Conservation (phyloP, 176 grass and related monocot genomes). For the Pontederia crassipes region DNA sequence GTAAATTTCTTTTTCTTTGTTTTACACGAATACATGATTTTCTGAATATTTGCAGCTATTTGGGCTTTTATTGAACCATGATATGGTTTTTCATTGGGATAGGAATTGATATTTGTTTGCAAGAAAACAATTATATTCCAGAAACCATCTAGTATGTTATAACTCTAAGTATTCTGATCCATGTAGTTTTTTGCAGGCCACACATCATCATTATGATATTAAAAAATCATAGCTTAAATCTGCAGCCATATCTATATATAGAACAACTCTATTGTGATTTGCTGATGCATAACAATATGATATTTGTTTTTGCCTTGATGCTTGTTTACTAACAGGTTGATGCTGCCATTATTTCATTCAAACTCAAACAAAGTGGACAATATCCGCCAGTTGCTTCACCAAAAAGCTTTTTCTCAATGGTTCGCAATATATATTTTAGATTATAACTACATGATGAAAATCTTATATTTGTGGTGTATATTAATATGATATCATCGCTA, state of each 20-base stretch:
- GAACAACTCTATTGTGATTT: background rate
- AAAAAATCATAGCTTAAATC: too few relatives aligned
- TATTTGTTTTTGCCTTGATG: background rate
- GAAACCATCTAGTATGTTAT: too few relatives aligned
- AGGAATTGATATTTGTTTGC: too few relatives aligned
- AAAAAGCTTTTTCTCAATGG: constrained; percentile 88
- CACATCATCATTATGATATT: too few relatives aligned
- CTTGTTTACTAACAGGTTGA: constrained; percentile 49
- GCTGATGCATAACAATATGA: background rate
- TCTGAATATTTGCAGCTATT: background rate
- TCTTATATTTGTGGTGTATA: background rate
- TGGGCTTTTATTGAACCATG: background rate
- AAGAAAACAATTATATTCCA: too few relatives aligned
- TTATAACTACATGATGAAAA: background rate
- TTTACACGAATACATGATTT: background rate
- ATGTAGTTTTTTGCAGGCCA: too few relatives aligned
- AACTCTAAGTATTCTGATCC: too few relatives aligned
- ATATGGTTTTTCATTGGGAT: background rate
- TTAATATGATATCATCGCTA: background rate
- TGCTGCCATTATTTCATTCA: constrained; percentile 86
- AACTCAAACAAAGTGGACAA: constrained; percentile 52
- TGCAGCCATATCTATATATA: background rate
- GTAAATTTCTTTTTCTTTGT: background rate
- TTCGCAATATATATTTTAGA: constrained; percentile 16
- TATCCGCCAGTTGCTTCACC: constrained; percentile 64